These are phyloP conservation scores for Citrullus amarus DNA, from an alignment of 306 rosid genomes.

Conservation along the genomic window DNA sequence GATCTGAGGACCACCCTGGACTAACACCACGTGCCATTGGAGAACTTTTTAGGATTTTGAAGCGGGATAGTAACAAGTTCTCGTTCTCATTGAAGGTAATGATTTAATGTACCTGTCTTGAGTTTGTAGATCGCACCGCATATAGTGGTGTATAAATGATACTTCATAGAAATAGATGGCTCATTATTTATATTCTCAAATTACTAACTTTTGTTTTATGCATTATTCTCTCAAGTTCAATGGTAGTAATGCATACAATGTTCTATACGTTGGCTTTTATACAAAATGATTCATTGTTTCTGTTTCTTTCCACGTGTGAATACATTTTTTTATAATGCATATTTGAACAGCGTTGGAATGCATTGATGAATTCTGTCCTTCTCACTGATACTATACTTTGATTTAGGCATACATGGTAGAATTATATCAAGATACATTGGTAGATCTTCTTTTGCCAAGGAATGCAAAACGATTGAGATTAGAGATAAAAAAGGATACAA, in stretches of 20 bases:
- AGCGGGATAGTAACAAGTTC: slow-evolving; percentile 54
- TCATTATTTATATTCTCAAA: neutral
- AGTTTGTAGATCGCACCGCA: neutral
- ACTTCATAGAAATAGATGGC: neutral
- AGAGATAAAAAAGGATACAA: slow-evolving; percentile 87
- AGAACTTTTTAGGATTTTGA: slow-evolving; percentile 65
- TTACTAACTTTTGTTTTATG: neutral
- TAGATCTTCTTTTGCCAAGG: slow-evolving; percentile 74
- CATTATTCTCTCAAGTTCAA: neutral
- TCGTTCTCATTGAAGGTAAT: slow-evolving; percentile 74
- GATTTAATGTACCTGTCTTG: neutral
- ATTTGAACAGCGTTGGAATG: too few relatives aligned
- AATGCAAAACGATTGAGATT: slow-evolving; percentile 55
- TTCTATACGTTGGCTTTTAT: neutral
- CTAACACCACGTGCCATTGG: slow-evolving; percentile 71
- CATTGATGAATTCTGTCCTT: neutral
- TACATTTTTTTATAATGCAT: neutral
- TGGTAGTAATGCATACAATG: neutral
- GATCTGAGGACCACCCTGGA: slow-evolving; percentile 66
- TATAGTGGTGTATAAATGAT: neutral
- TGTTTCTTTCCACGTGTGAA: neutral
- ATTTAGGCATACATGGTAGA: slow-evolving; percentile 89
- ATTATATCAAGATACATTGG: slow-evolving; percentile 86
- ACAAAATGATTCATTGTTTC: neutral
- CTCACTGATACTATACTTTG: neutral